phyloP scores from a whole-genome alignment of 2,329 filamentous ascomycete genomes.

The Aspergillus hortae region DNA sequence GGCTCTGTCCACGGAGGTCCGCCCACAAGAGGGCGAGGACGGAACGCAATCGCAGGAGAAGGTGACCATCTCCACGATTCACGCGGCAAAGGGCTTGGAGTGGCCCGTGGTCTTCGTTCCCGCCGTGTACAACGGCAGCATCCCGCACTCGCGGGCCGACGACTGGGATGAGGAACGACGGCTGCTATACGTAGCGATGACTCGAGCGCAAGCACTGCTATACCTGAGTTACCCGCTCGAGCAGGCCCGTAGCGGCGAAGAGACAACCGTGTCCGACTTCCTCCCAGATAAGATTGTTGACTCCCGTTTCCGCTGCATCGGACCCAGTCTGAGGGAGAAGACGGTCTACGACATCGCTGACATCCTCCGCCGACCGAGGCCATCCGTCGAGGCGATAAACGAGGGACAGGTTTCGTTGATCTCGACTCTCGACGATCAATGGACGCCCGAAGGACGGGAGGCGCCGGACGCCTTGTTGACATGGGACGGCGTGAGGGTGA shows the following conservation, averaged over 20 bases:
- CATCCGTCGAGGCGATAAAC: slow-evolving; percentile 54
- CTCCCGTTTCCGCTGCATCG: slow-evolving; percentile 56
- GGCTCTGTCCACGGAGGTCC: slow-evolving; percentile 72
- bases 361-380: slow-evolving; percentile 64
- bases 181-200: slow-evolving; percentile 95
- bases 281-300: slow-evolving; percentile 56
- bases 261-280: slow-evolving; percentile 69
- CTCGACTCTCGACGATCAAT: slow-evolving; percentile 62
- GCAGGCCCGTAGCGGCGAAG: slow-evolving; percentile 56
- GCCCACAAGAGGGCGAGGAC: slow-evolving; percentile 51
- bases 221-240: slow-evolving; percentile 79
- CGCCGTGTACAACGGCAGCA: slow-evolving; percentile 82
- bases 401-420: slow-evolving; percentile 38
- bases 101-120: slow-evolving; percentile 96
- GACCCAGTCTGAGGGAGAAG: slow-evolving; percentile 64
- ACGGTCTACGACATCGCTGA: slow-evolving; percentile 65
- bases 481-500: slow-evolving; percentile 33
- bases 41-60: slow-evolving; percentile 51
- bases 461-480: slow-evolving; percentile 29
- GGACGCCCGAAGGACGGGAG: slow-evolving; percentile 61
- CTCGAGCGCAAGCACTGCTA: slow-evolving; percentile 77
- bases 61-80: slow-evolving; percentile 92
- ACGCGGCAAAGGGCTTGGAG: slow-evolving; percentile 91
- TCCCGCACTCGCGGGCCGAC: slow-evolving; percentile 82
- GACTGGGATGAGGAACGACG: slow-evolving; percentile 84